Base-by-base conservation (phyloP, 2,329 filamentous ascomycete species). In the Trichoderma pleuroti region DNA sequence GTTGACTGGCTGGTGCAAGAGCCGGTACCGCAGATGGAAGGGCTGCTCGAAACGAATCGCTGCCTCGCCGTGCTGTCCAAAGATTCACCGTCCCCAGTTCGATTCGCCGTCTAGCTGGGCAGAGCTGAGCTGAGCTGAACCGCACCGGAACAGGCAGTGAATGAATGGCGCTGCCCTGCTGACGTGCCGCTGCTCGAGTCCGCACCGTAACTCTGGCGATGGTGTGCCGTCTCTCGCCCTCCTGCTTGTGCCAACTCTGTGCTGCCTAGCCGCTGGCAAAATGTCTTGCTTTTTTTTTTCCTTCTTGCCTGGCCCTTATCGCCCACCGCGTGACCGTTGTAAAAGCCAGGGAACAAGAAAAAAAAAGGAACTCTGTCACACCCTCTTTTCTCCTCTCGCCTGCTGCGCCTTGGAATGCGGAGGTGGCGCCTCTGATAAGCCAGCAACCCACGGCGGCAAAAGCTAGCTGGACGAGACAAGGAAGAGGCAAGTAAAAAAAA, bases 401-500 rank as follows among this genome's bases (percentile, higher is more conserved):
- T 52, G 64, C 36, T 67, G 64, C 64, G 64, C 64, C 54, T 52
- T 68, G 65, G 56, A 68, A 68, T 68, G 65, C 26, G 65, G 65
- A 68, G 39, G 65, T 68, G 65, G 65, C 39, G 65, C 39, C n/a
- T 49, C 26, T 54, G 63, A 66, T 66, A 66, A 56, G 63, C 49
- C 46, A 34, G 62, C 30, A 54, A 21, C 21, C 42, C 46, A 24
- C 42, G n/a, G 42, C 42, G 42, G 42, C n/a, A 52, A 24, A 49
- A 49, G n/a, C 46, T 49, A n/a, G n/a, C 0, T 49, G 46, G 46
- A n/a, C n/a, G 2, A 52, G 46, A 52, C 46, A 57, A 21, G 32
- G 24, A 49, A 28, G 18, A 49, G 26, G 2, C 2, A 26, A 12
- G 28, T 18, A 9, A 61, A 21, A 14, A 39, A 26, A 14, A 39